Evolutionary conservation across 306 rosid genomes (phyloP).

Genomic region (Macrotyloma uniflorum): DNA sequence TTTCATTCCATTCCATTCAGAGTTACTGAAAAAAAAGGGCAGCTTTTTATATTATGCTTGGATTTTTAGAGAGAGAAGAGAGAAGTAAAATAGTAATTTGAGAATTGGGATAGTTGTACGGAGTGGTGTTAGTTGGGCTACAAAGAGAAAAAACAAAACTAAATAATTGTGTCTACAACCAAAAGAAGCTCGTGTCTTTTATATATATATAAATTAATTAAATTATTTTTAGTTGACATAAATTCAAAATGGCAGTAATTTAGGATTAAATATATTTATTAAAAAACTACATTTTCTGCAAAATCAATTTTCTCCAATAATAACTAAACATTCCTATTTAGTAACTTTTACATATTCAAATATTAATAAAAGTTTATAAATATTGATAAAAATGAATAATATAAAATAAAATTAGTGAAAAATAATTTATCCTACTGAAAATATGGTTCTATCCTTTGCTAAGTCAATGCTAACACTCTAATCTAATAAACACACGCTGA

Average conservation of each 20-base stretch:
- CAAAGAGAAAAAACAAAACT: not conserved
- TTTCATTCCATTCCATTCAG: constrained; percentile 39
- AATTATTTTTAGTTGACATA: too few species aligned
- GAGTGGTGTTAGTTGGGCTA: constrained; percentile 1
- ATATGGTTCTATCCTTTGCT: too few species aligned
- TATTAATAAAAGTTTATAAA: too few species aligned
- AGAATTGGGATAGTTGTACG: constrained; percentile 25
- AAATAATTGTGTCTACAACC: not conserved
- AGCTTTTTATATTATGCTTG: constrained; percentile 27
- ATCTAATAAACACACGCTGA: too few species aligned
- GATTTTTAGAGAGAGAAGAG: constrained; percentile 17
- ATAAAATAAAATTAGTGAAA: too few species aligned
- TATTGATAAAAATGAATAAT: too few species aligned
- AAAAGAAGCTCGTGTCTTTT: not conserved
- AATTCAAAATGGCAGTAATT: not conserved
- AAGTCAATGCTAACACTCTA: too few species aligned
- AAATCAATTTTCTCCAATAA: not conserved
- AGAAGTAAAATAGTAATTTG: not conserved
- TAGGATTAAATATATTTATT: not conserved
- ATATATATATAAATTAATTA: too few species aligned
- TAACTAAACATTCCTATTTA: too few species aligned
- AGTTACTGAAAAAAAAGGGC: constrained; percentile 40
- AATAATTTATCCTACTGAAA: too few species aligned
- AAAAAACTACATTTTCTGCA: not conserved
- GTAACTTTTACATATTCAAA: too few species aligned